Conservation (phyloP, 176 grass and related monocot genomes). For the sorghum (Sorghum bicolor) region DNA sequence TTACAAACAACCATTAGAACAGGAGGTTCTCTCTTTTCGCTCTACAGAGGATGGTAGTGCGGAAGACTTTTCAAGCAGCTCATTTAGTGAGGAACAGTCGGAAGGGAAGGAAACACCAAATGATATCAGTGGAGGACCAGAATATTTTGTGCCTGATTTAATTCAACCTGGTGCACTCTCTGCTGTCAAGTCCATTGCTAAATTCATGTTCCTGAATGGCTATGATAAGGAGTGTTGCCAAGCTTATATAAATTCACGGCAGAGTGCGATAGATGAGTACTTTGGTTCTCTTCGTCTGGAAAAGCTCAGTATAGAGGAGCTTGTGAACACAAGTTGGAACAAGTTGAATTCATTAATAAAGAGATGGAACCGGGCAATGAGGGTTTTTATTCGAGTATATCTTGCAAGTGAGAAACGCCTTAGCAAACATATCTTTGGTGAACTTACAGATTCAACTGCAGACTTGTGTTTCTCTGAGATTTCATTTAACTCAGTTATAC, state of each 20-base stretch:
- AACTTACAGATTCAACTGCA: constrained; percentile 53
- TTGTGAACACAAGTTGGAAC: constrained; percentile 62
- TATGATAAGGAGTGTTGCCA: constrained; percentile 80
- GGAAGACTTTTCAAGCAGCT: constrained; percentile 71
- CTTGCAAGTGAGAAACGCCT: constrained; percentile 79
- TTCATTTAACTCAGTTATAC: constrained; percentile 65
- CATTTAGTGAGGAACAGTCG: constrained; percentile 73
- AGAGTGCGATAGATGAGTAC: constrained; percentile 65
- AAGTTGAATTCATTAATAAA: constrained; percentile 55
- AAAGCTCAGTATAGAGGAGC: constrained; percentile 65
- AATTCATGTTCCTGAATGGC: constrained; percentile 73
- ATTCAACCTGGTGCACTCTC: constrained; percentile 70
- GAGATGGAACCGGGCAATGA: constrained; percentile 72
- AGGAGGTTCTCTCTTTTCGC: constrained; percentile 55
- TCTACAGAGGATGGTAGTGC: constrained; percentile 64
- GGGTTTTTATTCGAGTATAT: constrained; percentile 61
- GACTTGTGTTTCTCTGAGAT: constrained; percentile 81
- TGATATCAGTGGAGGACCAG: constrained; percentile 32
- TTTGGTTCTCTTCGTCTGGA: constrained; percentile 56
- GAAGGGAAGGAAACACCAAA: constrained; percentile 44
- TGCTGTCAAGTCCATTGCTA: constrained; percentile 65
- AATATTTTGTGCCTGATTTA: constrained; percentile 62
- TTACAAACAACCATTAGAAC: constrained; percentile 59
- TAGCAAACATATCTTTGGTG: constrained; percentile 65
- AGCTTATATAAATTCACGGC: constrained; percentile 65